Evolutionary conservation across 768 basidiomycete genomes (phyloP), one percentile per base, ranked within the genome.

Genomic region (Tylopilus plumbeoviolaceoides): DNA sequence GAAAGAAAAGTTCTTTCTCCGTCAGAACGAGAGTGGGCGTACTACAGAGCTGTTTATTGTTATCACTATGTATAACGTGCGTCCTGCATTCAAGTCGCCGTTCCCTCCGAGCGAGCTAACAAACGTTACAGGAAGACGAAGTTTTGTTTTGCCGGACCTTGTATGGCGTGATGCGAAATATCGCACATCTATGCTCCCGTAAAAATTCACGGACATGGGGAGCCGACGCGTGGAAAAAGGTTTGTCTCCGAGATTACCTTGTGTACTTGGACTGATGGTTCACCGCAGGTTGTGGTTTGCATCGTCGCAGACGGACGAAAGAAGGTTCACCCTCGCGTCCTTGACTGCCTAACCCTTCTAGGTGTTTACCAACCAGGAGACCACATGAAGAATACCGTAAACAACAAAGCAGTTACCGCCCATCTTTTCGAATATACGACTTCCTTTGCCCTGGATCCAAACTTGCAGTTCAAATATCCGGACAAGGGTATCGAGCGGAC

Each of bases 121-220:
- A 15, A 20, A 5, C 15, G 17, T 11, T 41, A 39, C 59, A 91
- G 89, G 89, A 91, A 72, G 85, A 91, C 62, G 95, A 98, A 61
- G 75, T 92, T 9, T 73, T 97, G 10, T 95, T 98, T 70, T 91
- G 90, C 68, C 75, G 95, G 52, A 98, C 95, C 8, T 75, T 98
- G 71, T 89, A 95, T 66, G 95, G 95, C 25, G 92, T 98, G 12
- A 97, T 97, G 91, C 80, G 80, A 42, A 91, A 90, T 63, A 89
- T 90, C 43, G 76, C 85, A 7, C 87, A 89, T 69, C 73, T 90
- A 18, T 91, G 89, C 63, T 82, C 89, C 20, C 82, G 95, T 28
- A 91, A 90, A 64, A 87, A 87, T 54, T 92, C 89, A 10, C 89
- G 91, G 61, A 97, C 92, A 5, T 98, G 95, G 95, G 95, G 95